Evolutionary conservation across 257 asterid genomes (phyloP).

Genomic region (Anisodus acutangulus): DNA sequence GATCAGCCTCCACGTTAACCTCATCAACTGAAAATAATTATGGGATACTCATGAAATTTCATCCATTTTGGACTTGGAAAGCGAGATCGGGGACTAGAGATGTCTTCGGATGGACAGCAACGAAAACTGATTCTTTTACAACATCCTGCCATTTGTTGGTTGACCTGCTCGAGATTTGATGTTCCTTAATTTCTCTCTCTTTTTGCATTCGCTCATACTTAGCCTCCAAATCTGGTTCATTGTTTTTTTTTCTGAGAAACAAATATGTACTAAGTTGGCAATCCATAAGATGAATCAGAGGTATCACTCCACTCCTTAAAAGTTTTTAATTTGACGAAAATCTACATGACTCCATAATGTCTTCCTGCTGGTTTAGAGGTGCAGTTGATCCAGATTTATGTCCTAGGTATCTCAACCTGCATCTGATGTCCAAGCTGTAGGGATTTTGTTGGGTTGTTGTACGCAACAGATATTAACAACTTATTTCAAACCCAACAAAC

Average conservation of each 20-base stretch:
- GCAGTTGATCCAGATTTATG: too few relatives aligned
- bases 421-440: too few relatives aligned
- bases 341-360: background rate
- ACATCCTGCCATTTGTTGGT: constrained; percentile 29
- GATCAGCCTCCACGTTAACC: too few relatives aligned
- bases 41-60: constrained; percentile 27
- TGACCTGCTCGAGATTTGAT: constrained; percentile 9
- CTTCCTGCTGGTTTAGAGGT: too few relatives aligned
- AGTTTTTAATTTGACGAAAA: background rate
- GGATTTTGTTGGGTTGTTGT: too few relatives aligned
- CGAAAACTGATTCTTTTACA: constrained; percentile 15
- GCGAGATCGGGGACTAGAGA: background rate
- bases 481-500: too few relatives aligned
- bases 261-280: constrained; percentile 27
- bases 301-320: background rate
- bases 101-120: constrained; percentile 23
- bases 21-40: constrained; percentile 26
- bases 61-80: constrained; percentile 27
- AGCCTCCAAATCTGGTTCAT: constrained; percentile 29
- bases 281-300: background rate
- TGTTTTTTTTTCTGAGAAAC: constrained; percentile 27
- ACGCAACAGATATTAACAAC: too few relatives aligned
- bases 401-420: too few relatives aligned
- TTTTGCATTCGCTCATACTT: constrained; percentile 30
- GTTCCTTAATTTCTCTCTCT: constrained; percentile 1